Conservation (phyloP, 129 eudicot genomes). For the Helianthus annuus region HanXRQr2.0-SUNRISE NC_035443.2:26737385-26737884, state of each 20-base stretch:
- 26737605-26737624: no score
- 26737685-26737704: no score
- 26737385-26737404: conserved; percentile 39
- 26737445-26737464: conserved; percentile 17
- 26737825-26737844: background rate
- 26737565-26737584: no score
- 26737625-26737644: no score
- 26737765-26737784: conserved; percentile 21
- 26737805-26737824: background rate
- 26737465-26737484: conserved; percentile 30
- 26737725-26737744: background rate
- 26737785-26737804: conserved; percentile 3
- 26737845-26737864: background rate
- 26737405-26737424: conserved; percentile 47
- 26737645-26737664: no score
- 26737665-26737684: no score
- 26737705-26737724: no score
- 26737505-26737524: conserved; percentile 35
- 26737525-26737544: conserved; percentile 36
- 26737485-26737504: conserved; percentile 40
- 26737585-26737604: no score
- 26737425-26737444: conserved; percentile 35
- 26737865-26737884: background rate
- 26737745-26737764: conserved; percentile 11
- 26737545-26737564: no score